phyloP scores from a whole-genome alignment of 345 rosid genomes.

The Populus ilicifolia region DNA sequence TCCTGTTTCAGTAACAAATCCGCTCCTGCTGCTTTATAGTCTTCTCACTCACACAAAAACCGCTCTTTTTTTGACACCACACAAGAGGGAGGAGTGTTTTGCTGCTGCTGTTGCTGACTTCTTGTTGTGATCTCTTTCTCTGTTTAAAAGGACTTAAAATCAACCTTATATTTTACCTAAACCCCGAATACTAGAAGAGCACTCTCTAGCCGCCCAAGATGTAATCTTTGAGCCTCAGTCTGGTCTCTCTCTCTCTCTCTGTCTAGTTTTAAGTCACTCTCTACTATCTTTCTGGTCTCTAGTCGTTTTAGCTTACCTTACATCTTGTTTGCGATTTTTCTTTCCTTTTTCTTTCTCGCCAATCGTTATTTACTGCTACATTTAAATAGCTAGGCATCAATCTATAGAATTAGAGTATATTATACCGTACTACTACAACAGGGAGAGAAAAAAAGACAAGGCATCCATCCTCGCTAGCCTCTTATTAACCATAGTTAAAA shows the following conservation, averaged over 20 bases:
- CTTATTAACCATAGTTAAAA: too few relatives aligned
- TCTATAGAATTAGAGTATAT: too few relatives aligned
- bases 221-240: neutral
- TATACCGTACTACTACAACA: too few relatives aligned
- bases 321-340: neutral
- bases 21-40: constrained; percentile 25
- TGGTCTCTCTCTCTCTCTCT: neutral
- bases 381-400: neutral
- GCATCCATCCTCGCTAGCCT: too few relatives aligned
- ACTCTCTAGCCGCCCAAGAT: constrained; percentile 11
- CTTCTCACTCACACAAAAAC: constrained; percentile 17
- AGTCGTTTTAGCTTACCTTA: neutral
- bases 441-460: too few relatives aligned
- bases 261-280: neutral
- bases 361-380: neutral
- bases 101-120: constrained; percentile 5
- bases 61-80: constrained; percentile 22
- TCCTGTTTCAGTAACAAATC: constrained; percentile 38
- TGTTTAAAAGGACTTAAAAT: constrained; percentile 11
- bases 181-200: constrained; percentile 24
- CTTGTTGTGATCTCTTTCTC: neutral
- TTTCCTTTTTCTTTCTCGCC: neutral
- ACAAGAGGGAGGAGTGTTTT: constrained; percentile 8
- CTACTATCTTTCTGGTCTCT: constrained; percentile 8
- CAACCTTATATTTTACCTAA: constrained; percentile 30